These are phyloP conservation scores for Trichoderma lentiforme DNA, from an alignment of 2,329 filamentous ascomycete species.

Conservation along the genomic window DNA sequence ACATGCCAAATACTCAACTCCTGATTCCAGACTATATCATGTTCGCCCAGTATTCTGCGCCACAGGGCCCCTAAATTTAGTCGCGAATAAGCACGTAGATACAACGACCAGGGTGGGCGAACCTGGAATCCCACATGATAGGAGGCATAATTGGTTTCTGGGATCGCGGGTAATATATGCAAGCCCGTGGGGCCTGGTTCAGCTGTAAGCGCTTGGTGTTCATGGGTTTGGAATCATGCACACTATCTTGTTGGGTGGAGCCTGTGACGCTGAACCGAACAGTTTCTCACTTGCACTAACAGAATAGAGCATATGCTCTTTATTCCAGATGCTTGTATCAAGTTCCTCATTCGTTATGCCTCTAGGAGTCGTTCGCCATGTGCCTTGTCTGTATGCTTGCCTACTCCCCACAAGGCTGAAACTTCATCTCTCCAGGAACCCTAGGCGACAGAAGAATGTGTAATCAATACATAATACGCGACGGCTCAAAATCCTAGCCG, in stretches of 20 bases:
- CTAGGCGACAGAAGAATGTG: neutral
- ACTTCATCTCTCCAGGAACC: neutral
- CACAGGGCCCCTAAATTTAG: neutral
- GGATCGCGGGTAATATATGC: conserved; percentile 7
- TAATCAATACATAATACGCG: neutral
- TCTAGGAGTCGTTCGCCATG: neutral
- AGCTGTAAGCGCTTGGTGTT: conserved; percentile 14
- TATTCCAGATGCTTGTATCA: neutral
- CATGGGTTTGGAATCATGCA: conserved; percentile 14
- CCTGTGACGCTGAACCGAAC: neutral
- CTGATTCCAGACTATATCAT: conserved; percentile 7
- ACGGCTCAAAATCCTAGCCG: neutral
- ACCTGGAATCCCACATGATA: neutral
- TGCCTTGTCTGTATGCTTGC: neutral
- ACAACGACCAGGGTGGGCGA: neutral
- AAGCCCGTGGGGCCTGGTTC: conserved; percentile 10
- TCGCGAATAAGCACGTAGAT: conserved; percentile 1
- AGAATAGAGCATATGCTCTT: neutral
- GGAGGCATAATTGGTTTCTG: neutral
- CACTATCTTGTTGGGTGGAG: neutral
- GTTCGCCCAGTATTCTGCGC: neutral
- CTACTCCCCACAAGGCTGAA: conserved; percentile 4
- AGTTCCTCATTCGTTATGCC: neutral
- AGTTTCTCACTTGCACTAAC: neutral
- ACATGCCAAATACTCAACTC: conserved; percentile 5